These are phyloP conservation scores for Jaenimonas drosophilae DNA, from an alignment of 208 protist species.

Conservation along the genomic window DNA sequence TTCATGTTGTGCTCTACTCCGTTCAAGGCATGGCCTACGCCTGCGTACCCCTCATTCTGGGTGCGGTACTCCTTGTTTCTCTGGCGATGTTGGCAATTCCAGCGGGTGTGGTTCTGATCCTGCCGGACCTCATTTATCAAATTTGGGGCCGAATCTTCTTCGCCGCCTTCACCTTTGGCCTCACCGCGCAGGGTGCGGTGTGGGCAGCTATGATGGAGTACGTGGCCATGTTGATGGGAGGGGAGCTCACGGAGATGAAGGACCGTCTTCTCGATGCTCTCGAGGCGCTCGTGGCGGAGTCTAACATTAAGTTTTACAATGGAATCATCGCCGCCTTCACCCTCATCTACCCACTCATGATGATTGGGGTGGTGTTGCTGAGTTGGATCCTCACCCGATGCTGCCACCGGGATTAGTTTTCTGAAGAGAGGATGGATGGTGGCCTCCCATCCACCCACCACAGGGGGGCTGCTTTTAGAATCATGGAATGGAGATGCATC, in stretches of 20 bases:
- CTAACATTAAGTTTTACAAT: constrained; percentile 34
- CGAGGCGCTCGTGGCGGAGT: constrained; percentile 16
- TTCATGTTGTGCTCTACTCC: too few relatives aligned
- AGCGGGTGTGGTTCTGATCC: constrained; percentile 20
- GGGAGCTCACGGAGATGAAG: constrained; percentile 21
- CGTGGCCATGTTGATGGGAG: constrained; percentile 7
- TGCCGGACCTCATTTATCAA: constrained; percentile 37
- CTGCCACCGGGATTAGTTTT: too few relatives aligned
- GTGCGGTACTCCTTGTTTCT: constrained; percentile 10
- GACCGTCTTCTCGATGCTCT: constrained; percentile 11
- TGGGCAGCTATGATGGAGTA: constrained; percentile 11
- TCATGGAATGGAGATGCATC: too few relatives aligned
- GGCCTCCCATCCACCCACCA: too few relatives aligned
- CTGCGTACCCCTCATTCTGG: constrained; percentile 18
- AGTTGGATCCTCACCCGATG: too few relatives aligned
- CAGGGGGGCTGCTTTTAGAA: too few relatives aligned
- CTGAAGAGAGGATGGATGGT: too few relatives aligned
- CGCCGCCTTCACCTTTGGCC: constrained; percentile 42
- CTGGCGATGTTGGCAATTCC: constrained; percentile 20
- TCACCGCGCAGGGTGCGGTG: constrained; percentile 17
- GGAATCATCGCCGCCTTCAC: constrained; percentile 42
- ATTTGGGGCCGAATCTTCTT: constrained; percentile 58
- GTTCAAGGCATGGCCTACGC: constrained; percentile 8
- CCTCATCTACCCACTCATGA: too few relatives aligned
- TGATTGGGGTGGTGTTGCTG: too few relatives aligned